phyloP scores from a whole-genome alignment of 805 yeast species.

The Jamesozyma piceae region DNA sequence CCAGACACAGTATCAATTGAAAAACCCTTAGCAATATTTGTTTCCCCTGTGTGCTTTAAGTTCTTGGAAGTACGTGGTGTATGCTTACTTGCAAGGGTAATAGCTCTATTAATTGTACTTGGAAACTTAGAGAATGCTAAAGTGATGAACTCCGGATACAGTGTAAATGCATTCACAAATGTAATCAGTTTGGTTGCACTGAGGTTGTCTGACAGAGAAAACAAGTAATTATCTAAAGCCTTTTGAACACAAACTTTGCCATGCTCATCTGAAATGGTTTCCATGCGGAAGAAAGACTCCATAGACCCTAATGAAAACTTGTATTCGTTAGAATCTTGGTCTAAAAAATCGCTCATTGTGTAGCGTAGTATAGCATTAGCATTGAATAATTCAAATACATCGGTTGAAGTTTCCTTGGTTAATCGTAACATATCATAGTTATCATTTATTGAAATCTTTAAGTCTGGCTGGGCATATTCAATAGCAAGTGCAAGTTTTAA shows the following conservation, averaged over 20 bases:
- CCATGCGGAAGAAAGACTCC: slow-evolving; percentile 15
- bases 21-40: slow-evolving; percentile 20
- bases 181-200: slow-evolving; percentile 47
- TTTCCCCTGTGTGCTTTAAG: slow-evolving; percentile 35
- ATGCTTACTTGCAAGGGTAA: slow-evolving; percentile 36
- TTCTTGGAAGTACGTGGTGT: slow-evolving; percentile 19
- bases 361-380: slow-evolving; percentile 64
- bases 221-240: slow-evolving; percentile 26
- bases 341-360: slow-evolving; percentile 40
- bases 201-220: slow-evolving; percentile 25
- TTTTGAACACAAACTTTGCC: slow-evolving; percentile 32
- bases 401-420: slow-evolving; percentile 14
- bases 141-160: slow-evolving; percentile 20
- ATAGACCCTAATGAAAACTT: slow-evolving; percentile 17
- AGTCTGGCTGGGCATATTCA: slow-evolving; percentile 16
- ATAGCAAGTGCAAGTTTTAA: slow-evolving; percentile 25
- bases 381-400: slow-evolving; percentile 40
- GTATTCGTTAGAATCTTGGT: slow-evolving; percentile 28
- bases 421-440: slow-evolving; percentile 23
- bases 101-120: slow-evolving; percentile 35
- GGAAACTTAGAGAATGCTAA: slow-evolving; percentile 21
- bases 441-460: slow-evolving; percentile 13
- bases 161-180: slow-evolving; percentile 48
- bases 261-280: slow-evolving; percentile 34
- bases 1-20: slow-evolving; percentile 19